Evolutionary conservation across 768 basidiomycete genomes (phyloP).

Genomic region (Tylopilus subfusipes): DNA sequence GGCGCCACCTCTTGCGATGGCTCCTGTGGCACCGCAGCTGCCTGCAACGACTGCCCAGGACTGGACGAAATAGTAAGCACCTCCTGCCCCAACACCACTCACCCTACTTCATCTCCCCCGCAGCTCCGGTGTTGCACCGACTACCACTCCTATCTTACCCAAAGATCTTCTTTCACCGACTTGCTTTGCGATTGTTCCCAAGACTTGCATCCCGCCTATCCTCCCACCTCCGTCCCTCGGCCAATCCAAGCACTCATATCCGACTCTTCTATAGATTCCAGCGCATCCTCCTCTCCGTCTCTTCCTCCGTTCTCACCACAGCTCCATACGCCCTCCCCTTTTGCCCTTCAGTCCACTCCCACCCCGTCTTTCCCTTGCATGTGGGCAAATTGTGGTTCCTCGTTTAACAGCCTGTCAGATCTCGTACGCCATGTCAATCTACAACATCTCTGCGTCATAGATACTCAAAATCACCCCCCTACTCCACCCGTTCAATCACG

Average conservation of each 20-base stretch:
- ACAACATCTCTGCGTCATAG: conserved; percentile 46
- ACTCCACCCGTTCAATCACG: conserved; percentile 8
- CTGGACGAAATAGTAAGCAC: conserved; percentile 55
- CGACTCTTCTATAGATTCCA: conserved; percentile 23
- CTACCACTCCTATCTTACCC: conserved; percentile 43
- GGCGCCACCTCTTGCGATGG: conserved; percentile 48
- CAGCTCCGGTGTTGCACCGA: conserved; percentile 56
- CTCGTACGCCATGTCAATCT: conserved; percentile 72
- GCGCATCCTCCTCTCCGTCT: conserved; percentile 27
- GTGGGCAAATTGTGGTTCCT: conserved; percentile 59
- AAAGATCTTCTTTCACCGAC: conserved; percentile 34
- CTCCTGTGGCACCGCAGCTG: conserved; percentile 26
- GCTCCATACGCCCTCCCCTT: conserved; percentile 14
- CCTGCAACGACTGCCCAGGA: conserved; percentile 50
- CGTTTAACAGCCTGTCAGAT: conserved; percentile 49
- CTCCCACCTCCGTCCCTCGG: conserved; percentile 1
- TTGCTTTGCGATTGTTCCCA: conserved; percentile 35
- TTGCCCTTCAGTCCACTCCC: conserved; percentile 11
- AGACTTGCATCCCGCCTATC: conserved; percentile 6
- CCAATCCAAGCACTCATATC: conserved; percentile 23
- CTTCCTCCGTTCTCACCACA: conserved; percentile 21
- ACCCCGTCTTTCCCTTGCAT: conserved; percentile 37
- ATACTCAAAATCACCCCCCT: conserved; percentile 16
- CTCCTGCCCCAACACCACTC: neutral
- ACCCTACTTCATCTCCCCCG: conserved; percentile 6